A percentile compares a stretch with the other conserved stretches of the same genome.
Evolutionary conservation across 108 stramenopile genomes (phyloP).

Genomic region (Cyclotella sp.): DNA sequence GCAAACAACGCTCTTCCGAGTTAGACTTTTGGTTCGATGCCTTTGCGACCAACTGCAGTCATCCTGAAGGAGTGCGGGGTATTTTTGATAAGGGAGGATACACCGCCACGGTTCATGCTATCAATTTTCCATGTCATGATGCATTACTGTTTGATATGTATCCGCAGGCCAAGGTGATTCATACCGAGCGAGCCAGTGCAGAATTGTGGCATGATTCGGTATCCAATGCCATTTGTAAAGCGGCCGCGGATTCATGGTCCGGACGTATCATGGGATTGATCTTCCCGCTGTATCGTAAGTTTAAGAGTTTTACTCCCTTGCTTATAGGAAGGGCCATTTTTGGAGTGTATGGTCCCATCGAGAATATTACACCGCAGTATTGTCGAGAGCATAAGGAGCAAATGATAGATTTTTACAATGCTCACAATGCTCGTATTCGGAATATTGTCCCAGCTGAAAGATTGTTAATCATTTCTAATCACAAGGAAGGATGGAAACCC

Average conservation of each 20-base stretch:
- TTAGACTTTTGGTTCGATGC: constrained; percentile 26
- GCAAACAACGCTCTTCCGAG: not conserved
- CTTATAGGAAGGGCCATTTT: constrained; percentile 17
- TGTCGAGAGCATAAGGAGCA: not conserved
- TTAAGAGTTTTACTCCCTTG: constrained; percentile 1
- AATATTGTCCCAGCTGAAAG: constrained; percentile 32
- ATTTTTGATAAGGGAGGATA: constrained; percentile 28
- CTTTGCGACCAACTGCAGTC: not conserved
- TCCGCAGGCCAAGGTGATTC: constrained; percentile 55
- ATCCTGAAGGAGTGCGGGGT: not conserved
- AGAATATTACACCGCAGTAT: constrained; percentile 29
- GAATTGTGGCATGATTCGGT: constrained; percentile 33
- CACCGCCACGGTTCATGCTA: constrained; percentile 31
- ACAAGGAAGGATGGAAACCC: constrained; percentile 57
- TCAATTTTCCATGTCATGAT: constrained; percentile 1
- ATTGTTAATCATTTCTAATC: constrained; percentile 48
- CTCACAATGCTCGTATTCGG: constrained; percentile 27
- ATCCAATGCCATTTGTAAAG: constrained; percentile 20
- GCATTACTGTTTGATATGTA: constrained; percentile 36
- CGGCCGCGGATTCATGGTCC: constrained; percentile 6
- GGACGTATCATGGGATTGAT: constrained; percentile 41
- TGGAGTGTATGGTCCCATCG: constrained; percentile 25
- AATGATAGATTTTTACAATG: constrained; percentile 15
- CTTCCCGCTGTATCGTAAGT: constrained; percentile 26
- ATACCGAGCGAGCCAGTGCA: constrained; percentile 52